These are phyloP conservation scores for Gymnopilus dilepis DNA, from an alignment of 768 basidiomycete genomes.

Conservation along the genomic window DNA sequence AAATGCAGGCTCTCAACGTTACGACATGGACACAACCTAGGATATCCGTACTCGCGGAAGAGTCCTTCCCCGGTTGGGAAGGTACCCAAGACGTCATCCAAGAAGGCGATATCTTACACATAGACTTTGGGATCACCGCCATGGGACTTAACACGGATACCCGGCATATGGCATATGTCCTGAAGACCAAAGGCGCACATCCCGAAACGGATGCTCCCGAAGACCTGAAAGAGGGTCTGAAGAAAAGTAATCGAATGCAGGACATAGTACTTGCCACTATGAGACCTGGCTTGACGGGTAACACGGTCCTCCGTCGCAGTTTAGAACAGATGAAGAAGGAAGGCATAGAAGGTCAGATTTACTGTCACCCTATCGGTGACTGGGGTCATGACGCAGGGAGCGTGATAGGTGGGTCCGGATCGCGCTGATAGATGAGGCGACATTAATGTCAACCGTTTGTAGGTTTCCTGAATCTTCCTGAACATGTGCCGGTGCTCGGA, in stretches of 20 bases:
- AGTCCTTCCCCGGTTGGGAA: slow-evolving; percentile 47
- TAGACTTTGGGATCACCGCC: slow-evolving; percentile 59
- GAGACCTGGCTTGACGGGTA: slow-evolving; percentile 51
- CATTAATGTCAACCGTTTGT: not conserved
- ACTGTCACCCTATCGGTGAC: slow-evolving; percentile 60
- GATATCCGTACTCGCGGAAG: slow-evolving; percentile 48
- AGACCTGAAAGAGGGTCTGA: slow-evolving; percentile 49
- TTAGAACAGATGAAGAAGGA: slow-evolving; percentile 50
- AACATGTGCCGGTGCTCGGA: slow-evolving; percentile 51
- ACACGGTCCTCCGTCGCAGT: slow-evolving; percentile 47
- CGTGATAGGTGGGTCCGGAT: slow-evolving; percentile 44
- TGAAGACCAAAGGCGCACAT: slow-evolving; percentile 35
- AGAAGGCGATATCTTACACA: slow-evolving; percentile 57
- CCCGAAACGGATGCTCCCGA: slow-evolving; percentile 49
- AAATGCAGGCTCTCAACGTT: slow-evolving; percentile 50
- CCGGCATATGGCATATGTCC: slow-evolving; percentile 61
- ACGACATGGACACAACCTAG: slow-evolving; percentile 60
- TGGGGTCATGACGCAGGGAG: slow-evolving; percentile 60
- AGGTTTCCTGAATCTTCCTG: slow-evolving; percentile 52
- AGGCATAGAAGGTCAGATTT: slow-evolving; percentile 53
- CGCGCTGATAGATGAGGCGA: not conserved
- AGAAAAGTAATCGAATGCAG: slow-evolving; percentile 55
- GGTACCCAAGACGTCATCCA: slow-evolving; percentile 46
- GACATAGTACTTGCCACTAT: slow-evolving; percentile 52
- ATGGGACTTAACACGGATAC: slow-evolving; percentile 62